phyloP scores from a whole-genome alignment of 345 rosid genomes.

The Noccaea caerulescens region DNA sequence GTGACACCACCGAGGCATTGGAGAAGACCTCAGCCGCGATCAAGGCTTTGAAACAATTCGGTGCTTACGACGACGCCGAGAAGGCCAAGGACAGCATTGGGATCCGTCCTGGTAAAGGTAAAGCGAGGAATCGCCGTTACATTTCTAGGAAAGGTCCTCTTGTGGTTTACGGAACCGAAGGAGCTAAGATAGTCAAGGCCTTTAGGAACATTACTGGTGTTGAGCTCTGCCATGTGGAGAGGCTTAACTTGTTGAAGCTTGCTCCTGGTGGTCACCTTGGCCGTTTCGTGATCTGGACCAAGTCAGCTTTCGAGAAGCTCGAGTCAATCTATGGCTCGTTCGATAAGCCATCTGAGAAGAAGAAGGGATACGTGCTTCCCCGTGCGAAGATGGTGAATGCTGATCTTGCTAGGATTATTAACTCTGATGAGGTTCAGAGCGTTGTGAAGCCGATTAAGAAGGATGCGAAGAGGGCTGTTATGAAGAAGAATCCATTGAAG shows the following conservation, averaged over 20 bases:
- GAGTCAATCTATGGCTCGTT: conserved; percentile 88
- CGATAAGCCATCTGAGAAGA: conserved; percentile 83
- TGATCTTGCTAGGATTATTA: conserved; percentile 89
- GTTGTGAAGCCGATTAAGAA: conserved; percentile 85
- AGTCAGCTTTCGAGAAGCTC: conserved; percentile 90
- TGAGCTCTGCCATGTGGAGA: conserved; percentile 85
- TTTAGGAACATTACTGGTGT: conserved; percentile 94
- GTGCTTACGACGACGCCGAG: conserved; percentile 84
- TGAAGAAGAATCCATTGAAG: conserved; percentile 97
- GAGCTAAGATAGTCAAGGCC: conserved; percentile 84
- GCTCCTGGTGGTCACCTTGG: conserved; percentile 99
- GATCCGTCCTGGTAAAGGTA: conserved; percentile 90
- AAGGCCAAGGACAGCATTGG: conserved; percentile 91
- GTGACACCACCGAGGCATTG: conserved; percentile 66
- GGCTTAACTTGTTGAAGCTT: conserved; percentile 79
- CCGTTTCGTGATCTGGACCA: conserved; percentile 92
- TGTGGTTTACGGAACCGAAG: conserved; percentile 80
- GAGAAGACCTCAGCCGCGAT: conserved; percentile 91
- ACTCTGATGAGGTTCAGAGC: conserved; percentile 95
- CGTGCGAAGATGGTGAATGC: conserved; percentile 96
- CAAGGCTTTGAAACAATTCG: conserved; percentile 79
- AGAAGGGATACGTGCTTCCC: conserved; percentile 87
- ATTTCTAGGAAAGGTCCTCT: conserved; percentile 93
- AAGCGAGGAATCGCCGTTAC: conserved; percentile 88
- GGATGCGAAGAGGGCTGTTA: conserved; percentile 72